phyloP scores from a whole-genome alignment of 306 rosid species.

The Ochetophila trinervis region DNA sequence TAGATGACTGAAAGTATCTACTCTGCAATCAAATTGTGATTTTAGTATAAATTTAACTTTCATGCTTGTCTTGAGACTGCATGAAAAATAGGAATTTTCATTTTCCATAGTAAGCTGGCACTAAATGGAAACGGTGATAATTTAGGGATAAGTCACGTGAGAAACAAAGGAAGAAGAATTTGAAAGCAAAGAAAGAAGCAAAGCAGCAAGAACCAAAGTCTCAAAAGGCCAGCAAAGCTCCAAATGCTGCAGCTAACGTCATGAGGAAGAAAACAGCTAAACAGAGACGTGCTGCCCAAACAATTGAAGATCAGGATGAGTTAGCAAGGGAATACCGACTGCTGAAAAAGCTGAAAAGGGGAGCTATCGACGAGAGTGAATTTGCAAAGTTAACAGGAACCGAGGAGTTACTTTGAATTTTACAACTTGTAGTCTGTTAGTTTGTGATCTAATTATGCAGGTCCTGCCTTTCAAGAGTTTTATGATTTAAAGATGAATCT shows the following conservation, averaged over 20 bases:
- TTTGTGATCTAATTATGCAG: neutral
- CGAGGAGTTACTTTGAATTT: constrained; percentile 63
- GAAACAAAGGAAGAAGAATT: constrained; percentile 83
- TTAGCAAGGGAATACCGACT: constrained; percentile 68
- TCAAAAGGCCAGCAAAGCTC: constrained; percentile 41
- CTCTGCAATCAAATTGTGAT: no score
- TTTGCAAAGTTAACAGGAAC: constrained; percentile 81
- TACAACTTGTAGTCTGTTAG: neutral
- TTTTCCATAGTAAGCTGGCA: constrained; percentile 5
- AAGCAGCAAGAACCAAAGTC: constrained; percentile 54
- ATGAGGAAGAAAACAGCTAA: constrained; percentile 76
- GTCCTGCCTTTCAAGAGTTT: no score
- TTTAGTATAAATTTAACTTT: neutral
- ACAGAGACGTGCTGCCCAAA: constrained; percentile 84
- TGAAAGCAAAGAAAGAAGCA: constrained; percentile 70
- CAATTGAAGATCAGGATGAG: constrained; percentile 83
- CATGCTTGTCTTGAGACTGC: neutral
- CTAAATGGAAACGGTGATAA: constrained; percentile 14
- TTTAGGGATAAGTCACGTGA: constrained; percentile 83
- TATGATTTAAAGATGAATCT: no score
- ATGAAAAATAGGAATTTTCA: neutral
- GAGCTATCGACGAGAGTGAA: constrained; percentile 66
- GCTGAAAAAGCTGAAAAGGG: constrained; percentile 82
- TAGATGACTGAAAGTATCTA: neutral
- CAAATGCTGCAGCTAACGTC: constrained; percentile 26